These are phyloP conservation scores for Mycena maculata DNA, from an alignment of 768 basidiomycete genomes.

Conservation along the genomic window DNA sequence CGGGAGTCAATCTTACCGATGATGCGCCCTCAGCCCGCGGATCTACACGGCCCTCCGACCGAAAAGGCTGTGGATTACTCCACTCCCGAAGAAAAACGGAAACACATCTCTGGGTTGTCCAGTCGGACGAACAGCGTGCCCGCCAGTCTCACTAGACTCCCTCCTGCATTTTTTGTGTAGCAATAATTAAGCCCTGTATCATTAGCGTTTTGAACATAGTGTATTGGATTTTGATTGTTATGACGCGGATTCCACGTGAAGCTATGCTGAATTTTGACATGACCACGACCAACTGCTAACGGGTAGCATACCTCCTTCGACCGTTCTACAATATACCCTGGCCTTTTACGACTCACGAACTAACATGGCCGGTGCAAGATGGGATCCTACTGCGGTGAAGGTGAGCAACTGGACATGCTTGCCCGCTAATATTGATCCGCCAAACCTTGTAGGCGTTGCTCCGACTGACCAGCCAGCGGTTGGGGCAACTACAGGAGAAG, in stretches of 20 bases:
- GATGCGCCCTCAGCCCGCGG: constrained; percentile 26
- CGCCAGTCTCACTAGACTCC: constrained; percentile 24
- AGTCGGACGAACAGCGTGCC: constrained; percentile 13
- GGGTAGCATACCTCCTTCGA: not conserved
- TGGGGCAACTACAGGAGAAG: constrained; percentile 78
- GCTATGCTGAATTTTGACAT: not conserved
- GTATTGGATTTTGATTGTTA: not conserved
- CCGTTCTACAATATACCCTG: constrained; percentile 20
- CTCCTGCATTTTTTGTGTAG: constrained; percentile 31
- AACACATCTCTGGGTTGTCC: constrained; percentile 23
- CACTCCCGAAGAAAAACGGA: constrained; percentile 18
- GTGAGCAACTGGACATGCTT: constrained; percentile 36
- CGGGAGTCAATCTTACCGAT: constrained; percentile 33
- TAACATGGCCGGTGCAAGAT: constrained; percentile 33
- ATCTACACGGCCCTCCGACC: not conserved
- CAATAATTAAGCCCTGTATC: constrained; percentile 30
- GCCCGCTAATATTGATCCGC: constrained; percentile 25
- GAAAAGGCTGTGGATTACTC: not conserved
- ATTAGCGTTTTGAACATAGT: not conserved
- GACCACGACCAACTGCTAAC: not conserved
- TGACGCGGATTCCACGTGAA: not conserved
- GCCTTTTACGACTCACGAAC: constrained; percentile 26
- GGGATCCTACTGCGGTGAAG: constrained; percentile 53
- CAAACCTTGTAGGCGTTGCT: constrained; percentile 67
- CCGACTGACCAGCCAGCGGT: constrained; percentile 68